phyloP scores from a whole-genome alignment of 345 rosid species.

The Psidium friedrichsthalianum region DNA sequence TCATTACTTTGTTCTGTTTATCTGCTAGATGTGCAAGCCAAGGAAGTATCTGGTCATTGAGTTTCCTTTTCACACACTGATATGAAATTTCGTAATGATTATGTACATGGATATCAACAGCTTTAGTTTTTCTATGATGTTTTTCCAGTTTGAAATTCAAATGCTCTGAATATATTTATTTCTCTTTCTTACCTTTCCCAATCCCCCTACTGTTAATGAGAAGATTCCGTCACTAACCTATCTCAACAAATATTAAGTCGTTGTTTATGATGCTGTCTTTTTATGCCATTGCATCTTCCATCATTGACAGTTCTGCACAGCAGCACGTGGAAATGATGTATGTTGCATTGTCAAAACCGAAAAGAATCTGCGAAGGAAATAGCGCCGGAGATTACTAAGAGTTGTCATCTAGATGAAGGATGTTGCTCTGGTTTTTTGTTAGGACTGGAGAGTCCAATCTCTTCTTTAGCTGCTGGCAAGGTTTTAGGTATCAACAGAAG shows the following conservation, averaged over 20 bases:
- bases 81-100: neutral
- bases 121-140: neutral
- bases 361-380: neutral
- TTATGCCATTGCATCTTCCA: neutral
- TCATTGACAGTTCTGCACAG: neutral
- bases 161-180: neutral
- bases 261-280: neutral
- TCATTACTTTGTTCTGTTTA: neutral
- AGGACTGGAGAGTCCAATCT: constrained; percentile 3
- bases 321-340: neutral
- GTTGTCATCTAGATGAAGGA: constrained; percentile 6
- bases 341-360: neutral
- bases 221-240: neutral
- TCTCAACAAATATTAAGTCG: neutral
- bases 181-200: neutral
- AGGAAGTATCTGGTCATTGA: neutral
- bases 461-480: constrained; percentile 18
- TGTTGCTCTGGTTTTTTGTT: constrained; percentile 18
- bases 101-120: neutral
- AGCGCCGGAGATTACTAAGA: neutral
- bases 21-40: neutral
- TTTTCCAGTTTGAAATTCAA: neutral
- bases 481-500: constrained; percentile 38
- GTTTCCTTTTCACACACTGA: neutral
- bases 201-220: neutral